Evolutionary conservation across 176 grass and related monocot genomes (phyloP), one percentile per base, ranked within the genome.

Genomic region (Eremochloa ophiuroides): DNA sequence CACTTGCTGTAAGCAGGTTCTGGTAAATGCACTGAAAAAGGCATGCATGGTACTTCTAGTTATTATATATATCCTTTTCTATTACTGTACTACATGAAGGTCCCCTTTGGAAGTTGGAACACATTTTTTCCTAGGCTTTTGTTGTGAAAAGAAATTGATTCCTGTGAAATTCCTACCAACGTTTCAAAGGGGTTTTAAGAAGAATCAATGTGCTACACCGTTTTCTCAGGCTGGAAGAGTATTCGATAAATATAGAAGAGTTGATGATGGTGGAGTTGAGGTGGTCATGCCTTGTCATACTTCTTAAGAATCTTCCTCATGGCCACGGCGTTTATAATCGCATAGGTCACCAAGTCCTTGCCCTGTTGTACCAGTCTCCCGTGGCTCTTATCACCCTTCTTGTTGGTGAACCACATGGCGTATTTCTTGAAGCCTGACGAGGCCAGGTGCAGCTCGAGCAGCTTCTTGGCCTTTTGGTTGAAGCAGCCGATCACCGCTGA

Each of bases 231-330:
- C 18, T 29, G 4, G 15, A 6, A 1, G 15, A 47, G 15, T 5
- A 17, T 0, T 47, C 1, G 44, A 47, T 48, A 14, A 25, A 30
- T 30, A 2, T n/a, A 39, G 9, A 47, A 3, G 46, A 4, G 35
- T 30, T 0, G 14, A 10, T 23, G 17, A 37, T 14, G n/a, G 20
- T 56, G 4, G 12, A 74, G 64, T 51, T 51, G 23, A 82, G 63
- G 2, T n/a, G n/a, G 15, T 1, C 56, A 67, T 88, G 82, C 94
- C 92, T 97, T 92, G 50, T 94, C 94, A 79, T 97, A 97, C 58
- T 97, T 97, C 85, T 97, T 97, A 7, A 97, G 55, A 50, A 97
- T 94, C 62, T 97, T 97, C 61, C 94, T 83, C 94, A 94, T 94
- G 17, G 92, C 94, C 63, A 97, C 87, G 25, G 94, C 91, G 44